Base-by-base conservation (phyloP, 306 rosid species). In the Cicer pinnatifidum region DNA sequence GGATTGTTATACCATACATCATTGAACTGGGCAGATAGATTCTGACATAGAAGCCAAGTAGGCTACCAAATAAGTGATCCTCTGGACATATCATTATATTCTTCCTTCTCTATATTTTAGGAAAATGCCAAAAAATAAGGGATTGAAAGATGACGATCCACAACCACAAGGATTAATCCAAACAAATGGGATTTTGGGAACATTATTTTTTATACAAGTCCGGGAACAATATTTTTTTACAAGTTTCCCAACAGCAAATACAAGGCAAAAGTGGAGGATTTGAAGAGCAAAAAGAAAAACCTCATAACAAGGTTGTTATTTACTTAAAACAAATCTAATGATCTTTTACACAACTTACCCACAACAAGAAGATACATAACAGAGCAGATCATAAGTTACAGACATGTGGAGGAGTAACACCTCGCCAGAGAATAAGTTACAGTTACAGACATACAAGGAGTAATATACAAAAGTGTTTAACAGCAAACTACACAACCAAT, bases 401-500 rank as follows among this genome's bases (percentile, higher is more conserved):
- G 12, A 9, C 63, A 57, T 28, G 16, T 28, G 64, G 63, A 37
- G 35, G 3, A 20, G 15, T 23, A 57, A 20, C 63, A 57, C 9
- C 40, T 57, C 40, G 5, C 64, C 0, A 11, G 65, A 28, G 4
- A 8, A 28, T 58, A 59, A 59, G 17, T 59, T 59, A 59, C 67
- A 61, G 28, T 28, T 28, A 39, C 33, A 63, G 2, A 16, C 8
- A 40, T 5, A 40, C 50, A 60, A 4, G 1, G 41, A 63, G 16
- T 39, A 16, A 39, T 63, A 40, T 63, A 63, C 35, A 63, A 40
- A 72, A 48, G n/a, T 65, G 51, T n/a, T 43, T 7, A 16, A 8
- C 0, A 52, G 58, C 16, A 23, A 61, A 52, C 79, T 80, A 88
- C 72, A 75, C 60, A 40, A 69, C 52, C 52, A 46, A 71, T 53